Evolutionary conservation across 805 yeast species (phyloP), one percentile per base, ranked within the genome.

Genomic region (Vanderwaltozyma polyspora): DNA sequence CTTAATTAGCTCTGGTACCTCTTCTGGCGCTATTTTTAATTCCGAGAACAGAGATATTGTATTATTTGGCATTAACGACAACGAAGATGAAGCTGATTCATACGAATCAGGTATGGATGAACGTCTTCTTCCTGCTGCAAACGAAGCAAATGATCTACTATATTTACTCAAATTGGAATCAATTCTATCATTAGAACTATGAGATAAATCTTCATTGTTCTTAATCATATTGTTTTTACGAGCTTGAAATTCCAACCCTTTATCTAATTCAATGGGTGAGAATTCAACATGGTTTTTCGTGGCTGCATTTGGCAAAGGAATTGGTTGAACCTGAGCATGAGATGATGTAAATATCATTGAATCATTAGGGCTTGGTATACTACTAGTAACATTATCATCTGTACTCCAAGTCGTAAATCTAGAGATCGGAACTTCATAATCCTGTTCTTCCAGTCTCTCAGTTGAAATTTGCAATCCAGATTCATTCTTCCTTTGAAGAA

Each of bases 241-340:
- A 7, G 23, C 10, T 25, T 8, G n/a, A 25, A n/a, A 25, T 25
- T 8, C 27, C n/a, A 25, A 9, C n/a, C 27, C 12, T n/a, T n/a
- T 25, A n/a, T 13, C 13, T 6, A 13, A 12, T 8, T 13, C 27
- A 8, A n/a, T 21, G 7, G 23, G 23, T 21, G 23, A 21, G 7
- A 21, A 21, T 21, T 7, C 10, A 7, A 8, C 10, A 10, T 10
- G 7, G 23, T 6, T n/a, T 8, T 25, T 25, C 27, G 7, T 25
- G 13, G 6, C 12, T 12, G 15, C 9, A 25, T 38, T 43, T n/a
- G 65, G 66, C 15, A 61, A 55, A 1, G 57, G 54, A 6, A 61
- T 60, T 2, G 66, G 64, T 6, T 44, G 46, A 10, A 60, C 64
- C 32, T 52, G 55, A 0, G 65, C 46, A 40, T 61, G 66, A 1